Percentiles rank a stretch among this genome's conserved stretches.
Conservation (phyloP, 345 rosid species). For the Camelina neglecta region DNA sequence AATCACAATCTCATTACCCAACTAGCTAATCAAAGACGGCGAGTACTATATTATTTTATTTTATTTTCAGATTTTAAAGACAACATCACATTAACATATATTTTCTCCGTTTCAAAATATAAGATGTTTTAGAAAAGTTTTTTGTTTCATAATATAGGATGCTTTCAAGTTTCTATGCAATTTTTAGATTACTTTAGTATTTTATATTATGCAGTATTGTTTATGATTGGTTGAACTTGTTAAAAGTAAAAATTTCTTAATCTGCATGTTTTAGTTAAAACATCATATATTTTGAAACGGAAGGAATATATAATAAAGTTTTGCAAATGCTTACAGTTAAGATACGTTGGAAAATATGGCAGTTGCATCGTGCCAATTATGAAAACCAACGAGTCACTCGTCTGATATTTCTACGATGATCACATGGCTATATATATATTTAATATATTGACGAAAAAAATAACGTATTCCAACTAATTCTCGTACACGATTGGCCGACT, state of each 20-base stretch:
- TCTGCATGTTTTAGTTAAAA: too few species aligned
- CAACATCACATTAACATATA: neutral
- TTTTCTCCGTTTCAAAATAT: too few species aligned
- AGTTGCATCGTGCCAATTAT: slow-evolving; percentile 27
- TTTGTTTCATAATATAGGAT: too few species aligned
- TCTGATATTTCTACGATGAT: slow-evolving; percentile 10
- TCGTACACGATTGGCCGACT: neutral
- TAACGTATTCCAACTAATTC: neutral
- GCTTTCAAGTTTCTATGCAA: too few species aligned
- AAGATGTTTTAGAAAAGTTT: too few species aligned
- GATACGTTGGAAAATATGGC: slow-evolving; percentile 24
- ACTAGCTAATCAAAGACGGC: neutral
- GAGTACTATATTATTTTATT: too few species aligned
- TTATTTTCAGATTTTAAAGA: neutral
- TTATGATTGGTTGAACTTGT: too few species aligned
- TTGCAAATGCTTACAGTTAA: slow-evolving; percentile 11
- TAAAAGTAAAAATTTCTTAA: too few species aligned
- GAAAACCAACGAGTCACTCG: slow-evolving; percentile 17
- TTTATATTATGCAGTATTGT: too few species aligned
- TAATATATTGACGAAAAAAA: neutral
- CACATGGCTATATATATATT: slow-evolving; percentile 30
- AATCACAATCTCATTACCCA: neutral
- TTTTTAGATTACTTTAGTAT: too few species aligned
- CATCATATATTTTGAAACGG: too few species aligned
- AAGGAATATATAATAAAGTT: neutral